Evolutionary conservation across 805 yeast genomes (phyloP).

Genomic region (Myxozyma sirexii): DNA sequence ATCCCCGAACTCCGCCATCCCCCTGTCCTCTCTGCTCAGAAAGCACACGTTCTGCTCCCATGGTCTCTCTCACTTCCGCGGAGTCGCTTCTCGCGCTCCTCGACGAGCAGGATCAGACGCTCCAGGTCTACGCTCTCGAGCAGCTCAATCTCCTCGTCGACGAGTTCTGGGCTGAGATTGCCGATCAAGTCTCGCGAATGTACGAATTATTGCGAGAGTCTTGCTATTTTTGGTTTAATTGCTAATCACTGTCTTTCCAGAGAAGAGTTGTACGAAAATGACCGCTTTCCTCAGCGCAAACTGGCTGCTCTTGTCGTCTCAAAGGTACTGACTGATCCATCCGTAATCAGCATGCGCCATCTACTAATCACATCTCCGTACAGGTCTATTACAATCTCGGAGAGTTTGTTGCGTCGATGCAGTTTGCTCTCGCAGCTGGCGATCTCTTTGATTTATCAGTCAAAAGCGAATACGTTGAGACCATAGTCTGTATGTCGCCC

Average conservation of each 20-base stretch:
- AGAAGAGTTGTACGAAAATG: slow-evolving; percentile 89
- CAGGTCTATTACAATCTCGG: slow-evolving; percentile 79
- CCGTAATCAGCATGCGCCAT: background rate
- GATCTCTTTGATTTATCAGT: slow-evolving; percentile 73
- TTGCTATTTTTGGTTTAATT: background rate
- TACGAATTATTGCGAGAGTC: background rate
- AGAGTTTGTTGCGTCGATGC: slow-evolving; percentile 87
- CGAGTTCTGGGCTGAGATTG: slow-evolving; percentile 96
- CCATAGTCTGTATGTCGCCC: slow-evolving; percentile 63
- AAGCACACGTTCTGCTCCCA: background rate
- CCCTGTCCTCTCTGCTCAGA: background rate
- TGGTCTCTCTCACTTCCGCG: slow-evolving; percentile 64
- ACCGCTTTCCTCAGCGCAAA: slow-evolving; percentile 68
- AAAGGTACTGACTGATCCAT: slow-evolving; percentile 60
- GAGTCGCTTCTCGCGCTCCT: slow-evolving; percentile 89
- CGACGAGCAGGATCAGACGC: slow-evolving; percentile 73
- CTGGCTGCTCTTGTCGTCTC: slow-evolving; percentile 92
- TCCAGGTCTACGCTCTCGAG: slow-evolving; percentile 82
- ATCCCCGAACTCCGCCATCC: background rate
- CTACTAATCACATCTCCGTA: background rate
- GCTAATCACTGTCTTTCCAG: slow-evolving; percentile 18
- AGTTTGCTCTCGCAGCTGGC: slow-evolving; percentile 84
- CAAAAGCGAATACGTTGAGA: slow-evolving; percentile 83
- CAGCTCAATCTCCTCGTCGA: slow-evolving; percentile 82
- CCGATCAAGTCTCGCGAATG: slow-evolving; percentile 82